phyloP scores from a whole-genome alignment of 2,329 filamentous ascomycete species.

The Tolypocladium nubicola region DNA sequence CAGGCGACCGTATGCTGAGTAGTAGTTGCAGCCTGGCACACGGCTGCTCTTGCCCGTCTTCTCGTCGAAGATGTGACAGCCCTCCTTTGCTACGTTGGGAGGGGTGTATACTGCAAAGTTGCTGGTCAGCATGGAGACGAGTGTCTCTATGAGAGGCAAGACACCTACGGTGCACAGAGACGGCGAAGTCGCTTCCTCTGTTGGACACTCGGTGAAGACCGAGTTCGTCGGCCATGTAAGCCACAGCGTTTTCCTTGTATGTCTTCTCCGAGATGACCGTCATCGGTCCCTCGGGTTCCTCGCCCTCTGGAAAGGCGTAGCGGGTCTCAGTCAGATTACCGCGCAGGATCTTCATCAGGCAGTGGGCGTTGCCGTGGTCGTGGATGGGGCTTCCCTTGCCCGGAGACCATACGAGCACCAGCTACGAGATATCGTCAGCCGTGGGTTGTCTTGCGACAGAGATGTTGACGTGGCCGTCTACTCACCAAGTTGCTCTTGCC shows the following conservation, averaged over 20 bases:
- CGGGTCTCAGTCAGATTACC: slow-evolving; percentile 73
- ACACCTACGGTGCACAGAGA: slow-evolving; percentile 67
- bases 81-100: slow-evolving; percentile 74
- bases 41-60: slow-evolving; percentile 64
- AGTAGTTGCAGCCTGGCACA: slow-evolving; percentile 61
- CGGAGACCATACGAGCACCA: slow-evolving; percentile 83
- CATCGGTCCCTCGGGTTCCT: slow-evolving; percentile 43
- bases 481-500: slow-evolving; percentile 63
- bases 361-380: slow-evolving; percentile 82
- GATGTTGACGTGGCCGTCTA: slow-evolving; percentile 1
- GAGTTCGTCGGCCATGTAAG: slow-evolving; percentile 86
- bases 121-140: slow-evolving; percentile 19
- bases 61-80: slow-evolving; percentile 73
- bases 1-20: slow-evolving; percentile 49
- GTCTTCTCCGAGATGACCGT: slow-evolving; percentile 54
- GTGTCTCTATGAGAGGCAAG: slow-evolving; percentile 12
- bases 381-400: slow-evolving; percentile 78
- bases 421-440: slow-evolving; percentile 31
- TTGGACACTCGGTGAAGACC: slow-evolving; percentile 80
- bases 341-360: slow-evolving; percentile 80
- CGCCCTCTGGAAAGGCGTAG: slow-evolving; percentile 57
- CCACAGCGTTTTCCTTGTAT: slow-evolving; percentile 62
- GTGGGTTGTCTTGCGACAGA: background rate
- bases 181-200: slow-evolving; percentile 61
- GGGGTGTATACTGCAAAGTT: slow-evolving; percentile 60